Evolutionary conservation across 2,329 filamentous ascomycete species (phyloP).

Genomic region (Fusarium hainanense): DNA sequence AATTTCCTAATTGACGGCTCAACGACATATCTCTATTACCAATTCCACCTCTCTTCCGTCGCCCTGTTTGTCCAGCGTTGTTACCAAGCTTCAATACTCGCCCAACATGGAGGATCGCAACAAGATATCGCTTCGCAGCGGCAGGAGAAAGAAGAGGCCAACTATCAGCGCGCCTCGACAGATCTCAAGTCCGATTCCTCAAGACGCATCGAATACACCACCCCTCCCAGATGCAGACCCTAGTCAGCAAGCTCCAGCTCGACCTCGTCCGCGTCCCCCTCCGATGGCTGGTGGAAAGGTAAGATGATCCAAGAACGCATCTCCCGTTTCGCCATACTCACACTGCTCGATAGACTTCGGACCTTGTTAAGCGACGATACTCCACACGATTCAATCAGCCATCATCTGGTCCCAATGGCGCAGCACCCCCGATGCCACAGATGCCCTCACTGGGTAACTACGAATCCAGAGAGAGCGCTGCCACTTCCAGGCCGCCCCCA

Average conservation of each 20-base stretch:
- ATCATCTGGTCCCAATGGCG: slow-evolving; percentile 74
- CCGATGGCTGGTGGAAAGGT: slow-evolving; percentile 68
- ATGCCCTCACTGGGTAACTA: slow-evolving; percentile 71
- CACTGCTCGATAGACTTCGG: slow-evolving; percentile 65
- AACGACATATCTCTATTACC: neutral
- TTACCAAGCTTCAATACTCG: slow-evolving; percentile 12
- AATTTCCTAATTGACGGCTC: neutral
- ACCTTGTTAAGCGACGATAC: slow-evolving; percentile 94
- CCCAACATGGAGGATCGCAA: slow-evolving; percentile 67
- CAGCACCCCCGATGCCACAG: slow-evolving; percentile 77
- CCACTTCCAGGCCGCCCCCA: slow-evolving; percentile 60
- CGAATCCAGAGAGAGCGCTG: slow-evolving; percentile 57
- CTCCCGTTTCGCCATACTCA: slow-evolving; percentile 30
- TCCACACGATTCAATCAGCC: slow-evolving; percentile 89
- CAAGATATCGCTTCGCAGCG: slow-evolving; percentile 72
- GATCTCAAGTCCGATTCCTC: slow-evolving; percentile 70
- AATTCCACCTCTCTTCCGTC: neutral
- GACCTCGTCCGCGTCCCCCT: slow-evolving; percentile 59
- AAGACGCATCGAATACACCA: slow-evolving; percentile 56
- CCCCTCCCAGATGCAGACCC: slow-evolving; percentile 43
- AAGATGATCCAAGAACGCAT: slow-evolving; percentile 23
- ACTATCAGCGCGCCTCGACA: slow-evolving; percentile 71
- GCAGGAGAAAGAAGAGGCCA: slow-evolving; percentile 71
- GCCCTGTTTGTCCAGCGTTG: neutral
- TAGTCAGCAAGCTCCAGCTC: slow-evolving; percentile 40